These are phyloP conservation scores for Boletus rufocinnamomeus DNA, from an alignment of 768 basidiomycete species.

Conservation along the genomic window DNA sequence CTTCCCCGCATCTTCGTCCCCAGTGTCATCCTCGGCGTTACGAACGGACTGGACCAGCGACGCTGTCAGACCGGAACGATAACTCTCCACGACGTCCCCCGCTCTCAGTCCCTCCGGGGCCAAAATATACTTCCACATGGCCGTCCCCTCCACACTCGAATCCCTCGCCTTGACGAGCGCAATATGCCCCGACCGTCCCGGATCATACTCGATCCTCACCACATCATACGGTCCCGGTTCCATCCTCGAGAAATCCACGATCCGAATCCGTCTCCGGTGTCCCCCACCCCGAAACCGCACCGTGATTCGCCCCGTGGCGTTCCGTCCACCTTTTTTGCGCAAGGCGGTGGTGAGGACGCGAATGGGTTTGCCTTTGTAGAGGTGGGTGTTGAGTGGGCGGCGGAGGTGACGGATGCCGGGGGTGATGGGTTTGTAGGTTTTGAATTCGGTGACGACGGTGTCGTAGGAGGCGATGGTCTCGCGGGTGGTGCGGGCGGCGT, in stretches of 20 bases:
- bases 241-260: conserved; percentile 82
- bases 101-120: conserved; percentile 88
- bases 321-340: conserved; percentile 86
- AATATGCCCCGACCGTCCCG: conserved; percentile 91
- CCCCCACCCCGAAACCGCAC: conserved; percentile 91
- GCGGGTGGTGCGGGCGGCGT: conserved; percentile 36
- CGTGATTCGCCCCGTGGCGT: conserved; percentile 79
- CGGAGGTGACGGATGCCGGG: conserved; percentile 86
- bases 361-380: conserved; percentile 85
- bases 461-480: conserved; percentile 37
- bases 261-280: conserved; percentile 81
- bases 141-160: conserved; percentile 49
- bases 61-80: conserved; percentile 77
- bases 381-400: conserved; percentile 77
- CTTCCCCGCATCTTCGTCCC: background rate
- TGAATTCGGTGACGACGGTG: conserved; percentile 61
- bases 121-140: conserved; percentile 87
- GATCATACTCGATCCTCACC: conserved; percentile 95
- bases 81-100: conserved; percentile 87
- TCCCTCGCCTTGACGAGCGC: conserved; percentile 77
- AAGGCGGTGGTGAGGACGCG: conserved; percentile 79
- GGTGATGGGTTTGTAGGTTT: conserved; percentile 87
- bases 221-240: conserved; percentile 85
- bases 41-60: conserved; percentile 55
- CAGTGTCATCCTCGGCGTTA: conserved; percentile 21